Percentiles rank a stretch among this genome's conserved stretches.
phyloP scores from a whole-genome alignment of 2,329 filamentous ascomycete genomes.

The Neofusicoccum parvum region DNA sequence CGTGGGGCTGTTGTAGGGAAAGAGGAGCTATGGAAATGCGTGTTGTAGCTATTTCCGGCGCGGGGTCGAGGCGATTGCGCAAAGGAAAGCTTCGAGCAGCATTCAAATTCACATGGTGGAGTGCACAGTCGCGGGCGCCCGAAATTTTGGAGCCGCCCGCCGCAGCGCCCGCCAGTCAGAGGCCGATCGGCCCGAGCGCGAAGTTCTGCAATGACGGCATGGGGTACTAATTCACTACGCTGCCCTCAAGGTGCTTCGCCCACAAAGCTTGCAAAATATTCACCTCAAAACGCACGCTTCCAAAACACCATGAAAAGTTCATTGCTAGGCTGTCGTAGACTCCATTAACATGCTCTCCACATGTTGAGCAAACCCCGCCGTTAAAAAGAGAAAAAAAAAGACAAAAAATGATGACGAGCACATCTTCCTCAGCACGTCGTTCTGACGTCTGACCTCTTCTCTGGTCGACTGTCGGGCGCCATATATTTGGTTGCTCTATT shows the following conservation, averaged over 20 bases:
- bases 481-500: slow-evolving; percentile 19
- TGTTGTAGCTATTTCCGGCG: background rate
- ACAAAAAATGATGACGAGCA: background rate
- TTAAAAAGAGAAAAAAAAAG: background rate
- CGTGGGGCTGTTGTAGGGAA: too few relatives aligned
- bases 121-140: background rate
- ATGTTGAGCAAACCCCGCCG: slow-evolving; percentile 10
- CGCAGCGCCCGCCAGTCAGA: too few relatives aligned
- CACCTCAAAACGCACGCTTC: background rate
- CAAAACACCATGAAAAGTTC: background rate
- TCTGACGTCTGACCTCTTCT: slow-evolving; percentile 4
- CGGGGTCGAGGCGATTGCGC: background rate
- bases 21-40: background rate
- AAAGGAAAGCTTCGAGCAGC: background rate
- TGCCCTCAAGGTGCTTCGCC: background rate
- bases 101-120: background rate
- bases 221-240: background rate
- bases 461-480: slow-evolving; percentile 7
- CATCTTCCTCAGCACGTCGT: background rate
- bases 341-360: slow-evolving; percentile 15
- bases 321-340: slow-evolving; percentile 18
- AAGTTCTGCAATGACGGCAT: slow-evolving; percentile 10
- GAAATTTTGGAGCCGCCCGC: slow-evolving; percentile 10
- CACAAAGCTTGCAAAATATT: background rate
- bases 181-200: background rate